Evolutionary conservation across 2,329 filamentous ascomycete species (phyloP), one percentile per base, ranked within the genome.

Genomic region (Penicillium sp.): DNA sequence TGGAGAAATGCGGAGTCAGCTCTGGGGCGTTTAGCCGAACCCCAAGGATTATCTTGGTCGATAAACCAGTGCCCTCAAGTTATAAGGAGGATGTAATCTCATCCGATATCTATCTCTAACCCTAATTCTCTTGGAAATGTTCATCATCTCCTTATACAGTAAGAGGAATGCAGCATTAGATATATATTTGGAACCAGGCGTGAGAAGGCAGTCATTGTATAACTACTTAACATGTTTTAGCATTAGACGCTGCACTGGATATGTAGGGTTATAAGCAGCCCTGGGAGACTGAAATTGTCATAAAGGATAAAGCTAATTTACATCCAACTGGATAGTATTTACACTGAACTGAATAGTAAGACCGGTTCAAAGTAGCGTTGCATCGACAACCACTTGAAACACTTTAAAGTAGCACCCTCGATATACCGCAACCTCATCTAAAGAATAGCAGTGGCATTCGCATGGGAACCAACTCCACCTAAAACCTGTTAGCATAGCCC

Each of bases 391-490:
- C 34, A n/a, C 34, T 35, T 34, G 32, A 34, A 34, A 11, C 32
- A 34, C 32, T 34, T 34, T 34, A 34, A 35, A 35, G 2, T 37
- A 37, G 9, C 8, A 37, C 32, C 14, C 32, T 35, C 32, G 2
- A 35, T 35, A 35, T 16, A 37, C 5, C 38, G 13, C 18, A 40
- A 24, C 9, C 4, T 8, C 20, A 51, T 26, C 44, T 63, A 72
- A 49, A 73, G 53, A 40, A 73, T 71, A 31, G 67, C 70, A 18
- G 68, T 72, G 5, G 70, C 69, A 62, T 72, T 72, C 10, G 66
- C 65, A 62, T 71, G 68, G 18, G 68, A 68, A 1, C 69, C 68
- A 50, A 73, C 69, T 16, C 70, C 70, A 24, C 68, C 69, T 70
- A 55, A 7, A 6, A 16, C 16, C n/a, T 39, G 40, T 59, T 45